phyloP scores from a whole-genome alignment of 202 grass and related monocot species.

The Digitaria exilis region DNA sequence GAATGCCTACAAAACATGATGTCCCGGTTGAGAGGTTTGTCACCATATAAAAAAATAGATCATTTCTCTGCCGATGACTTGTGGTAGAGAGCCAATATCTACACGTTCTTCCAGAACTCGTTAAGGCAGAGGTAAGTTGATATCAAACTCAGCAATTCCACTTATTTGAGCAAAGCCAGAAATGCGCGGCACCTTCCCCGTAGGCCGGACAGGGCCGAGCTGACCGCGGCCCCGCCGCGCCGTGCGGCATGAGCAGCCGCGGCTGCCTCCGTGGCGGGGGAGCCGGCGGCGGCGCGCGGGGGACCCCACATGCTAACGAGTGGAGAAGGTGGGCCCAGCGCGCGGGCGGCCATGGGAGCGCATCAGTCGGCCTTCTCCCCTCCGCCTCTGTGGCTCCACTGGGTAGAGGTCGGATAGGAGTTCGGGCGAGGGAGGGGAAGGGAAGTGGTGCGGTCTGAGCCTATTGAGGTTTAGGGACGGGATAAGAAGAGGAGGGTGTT shows the following conservation, averaged over 20 bases:
- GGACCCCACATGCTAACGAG: conserved; percentile 5
- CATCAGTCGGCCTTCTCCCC: background rate
- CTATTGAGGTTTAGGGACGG: background rate
- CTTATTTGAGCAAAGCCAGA: background rate
- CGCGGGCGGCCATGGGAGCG: conserved; percentile 15
- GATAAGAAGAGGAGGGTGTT: conserved; percentile 15
- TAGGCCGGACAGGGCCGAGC: conserved; percentile 8
- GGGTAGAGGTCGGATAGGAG: background rate
- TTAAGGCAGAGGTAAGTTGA: background rate
- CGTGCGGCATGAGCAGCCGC: background rate
- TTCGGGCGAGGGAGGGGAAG: too few relatives aligned
- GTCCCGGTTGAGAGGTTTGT: background rate
- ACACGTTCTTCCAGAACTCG: background rate
- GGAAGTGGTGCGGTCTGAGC: background rate
- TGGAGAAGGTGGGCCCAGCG: background rate
- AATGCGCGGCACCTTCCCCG: conserved; percentile 7
- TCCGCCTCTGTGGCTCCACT: background rate
- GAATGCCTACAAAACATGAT: conserved; percentile 39
- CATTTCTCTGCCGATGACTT: conserved; percentile 2
- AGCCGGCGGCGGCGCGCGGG: background rate
- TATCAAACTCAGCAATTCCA: background rate
- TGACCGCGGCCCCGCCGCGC: background rate
- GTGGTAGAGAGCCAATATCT: background rate
- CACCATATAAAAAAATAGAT: background rate
- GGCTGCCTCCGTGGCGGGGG: background rate